Evolutionary conservation across 805 yeast genomes (phyloP), one percentile per base, ranked within the genome.

Genomic region (Candida insectalens): DNA sequence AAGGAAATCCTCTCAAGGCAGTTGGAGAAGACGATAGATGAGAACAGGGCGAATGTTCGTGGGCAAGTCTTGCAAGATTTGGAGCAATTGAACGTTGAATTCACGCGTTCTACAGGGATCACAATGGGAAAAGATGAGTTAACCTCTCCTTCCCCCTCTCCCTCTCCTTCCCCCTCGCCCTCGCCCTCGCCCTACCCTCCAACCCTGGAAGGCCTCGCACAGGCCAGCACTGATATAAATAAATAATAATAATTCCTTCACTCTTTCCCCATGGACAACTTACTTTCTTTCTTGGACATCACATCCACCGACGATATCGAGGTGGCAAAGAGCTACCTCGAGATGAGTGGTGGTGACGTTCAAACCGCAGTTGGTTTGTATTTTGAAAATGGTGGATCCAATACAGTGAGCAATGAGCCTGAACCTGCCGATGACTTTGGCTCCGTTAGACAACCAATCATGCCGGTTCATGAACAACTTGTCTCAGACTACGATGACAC

Each of bases 281-380:
- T n/a, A n/a, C n/a, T n/a, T n/a, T n/a, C 77, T 16, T 92, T 92
- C 56, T 63, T 88, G 55, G 88, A 89, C 27, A 77, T 92, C 35
- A 87, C 97, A 0, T 82, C 84, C 16, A 73, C 74, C 2, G 67
- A 74, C 2, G 89, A 82, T 50, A 66, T 71, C 1, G 67, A 65
- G 4, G 60, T 71, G 9, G 97, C 97, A 1, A 61, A 66, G 34
- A 84, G 79, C 44, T 92, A 79, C 50, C 55, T 92, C 15, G 87
- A 79, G 18, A 76, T 89, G 61, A 69, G 89, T 4, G 87, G 79
- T 32, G 74, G 75, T 30, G 74, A 84, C 51, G 52, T 89, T 22
- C 95, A 88, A 37, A 71, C 75, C 15, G 97, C 98, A 0, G 83
- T 92, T 6, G 74, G 85, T 10, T 62, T 92, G 29, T 92, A 62